These are phyloP conservation scores for Anacardium occidentale DNA, from an alignment of 345 rosid genomes.

Conservation along the genomic window DNA sequence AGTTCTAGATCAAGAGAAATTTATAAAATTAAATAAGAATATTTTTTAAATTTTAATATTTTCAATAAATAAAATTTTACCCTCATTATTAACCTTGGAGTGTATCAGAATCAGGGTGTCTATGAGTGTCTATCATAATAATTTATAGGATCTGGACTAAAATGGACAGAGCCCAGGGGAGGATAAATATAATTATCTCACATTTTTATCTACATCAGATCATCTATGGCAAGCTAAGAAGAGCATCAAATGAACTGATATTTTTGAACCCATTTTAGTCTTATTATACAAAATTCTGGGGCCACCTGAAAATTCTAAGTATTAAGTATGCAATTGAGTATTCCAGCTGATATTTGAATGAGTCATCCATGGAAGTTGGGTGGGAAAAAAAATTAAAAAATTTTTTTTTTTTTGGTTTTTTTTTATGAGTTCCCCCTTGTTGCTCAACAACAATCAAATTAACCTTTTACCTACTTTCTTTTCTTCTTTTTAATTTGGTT, in stretches of 20 bases:
- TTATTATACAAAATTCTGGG: neutral
- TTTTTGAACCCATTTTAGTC: neutral
- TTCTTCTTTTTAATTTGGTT: conserved; percentile 9
- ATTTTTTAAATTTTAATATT: too few species aligned
- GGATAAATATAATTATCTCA: too few species aligned
- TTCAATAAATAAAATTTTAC: too few species aligned
- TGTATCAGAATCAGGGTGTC: too few species aligned
- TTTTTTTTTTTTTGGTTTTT: conserved; percentile 5
- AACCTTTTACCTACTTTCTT: conserved; percentile 27
- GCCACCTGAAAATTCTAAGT: neutral
- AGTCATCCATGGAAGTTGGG: conserved; percentile 6
- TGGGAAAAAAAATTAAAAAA: conserved; percentile 9
- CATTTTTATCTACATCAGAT: neutral
- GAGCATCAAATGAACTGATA: neutral
- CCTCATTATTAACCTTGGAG: too few species aligned
- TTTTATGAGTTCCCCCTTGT: conserved; percentile 15
- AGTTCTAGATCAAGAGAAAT: too few species aligned
- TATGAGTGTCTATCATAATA: too few species aligned
- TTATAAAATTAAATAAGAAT: too few species aligned
- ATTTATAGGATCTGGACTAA: too few species aligned
- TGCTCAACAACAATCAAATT: conserved; percentile 40
- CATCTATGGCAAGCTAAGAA: neutral
- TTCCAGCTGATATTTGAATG: conserved; percentile 6
- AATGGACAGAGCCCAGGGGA: too few species aligned
- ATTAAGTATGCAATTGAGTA: conserved; percentile 1